Percentiles rank a stretch among this genome's conserved stretches.
These are phyloP conservation scores for Pholiota molesta DNA, from an alignment of 768 basidiomycete species.

Conservation along the genomic window DNA sequence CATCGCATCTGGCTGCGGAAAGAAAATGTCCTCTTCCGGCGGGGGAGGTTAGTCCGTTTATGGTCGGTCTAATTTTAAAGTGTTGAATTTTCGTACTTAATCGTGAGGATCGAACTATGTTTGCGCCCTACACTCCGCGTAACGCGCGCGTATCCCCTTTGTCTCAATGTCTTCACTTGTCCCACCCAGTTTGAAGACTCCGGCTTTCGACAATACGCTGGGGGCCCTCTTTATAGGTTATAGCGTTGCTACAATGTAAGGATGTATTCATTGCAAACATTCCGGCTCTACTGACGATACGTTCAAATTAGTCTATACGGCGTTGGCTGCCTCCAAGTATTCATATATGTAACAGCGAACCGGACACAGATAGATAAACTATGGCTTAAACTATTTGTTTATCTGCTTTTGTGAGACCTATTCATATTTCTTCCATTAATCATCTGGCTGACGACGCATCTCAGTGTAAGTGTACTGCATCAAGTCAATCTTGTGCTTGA, in stretches of 20 bases:
- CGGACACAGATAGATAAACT: constrained; percentile 9
- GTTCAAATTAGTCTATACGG: constrained; percentile 14
- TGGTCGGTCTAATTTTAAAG: not conserved
- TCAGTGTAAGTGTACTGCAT: constrained; percentile 1
- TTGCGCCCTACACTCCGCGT: not conserved
- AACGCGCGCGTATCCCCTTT: not conserved
- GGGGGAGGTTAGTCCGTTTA: not conserved
- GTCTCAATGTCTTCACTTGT: constrained; percentile 3
- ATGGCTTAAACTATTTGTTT: constrained; percentile 16
- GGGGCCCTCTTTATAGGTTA: constrained; percentile 19
- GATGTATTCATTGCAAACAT: not conserved
- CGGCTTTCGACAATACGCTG: constrained; percentile 17
- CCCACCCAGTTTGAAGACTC: constrained; percentile 1
- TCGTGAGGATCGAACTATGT: not conserved
- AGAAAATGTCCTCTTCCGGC: not conserved
- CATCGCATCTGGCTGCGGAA: constrained; percentile 1
- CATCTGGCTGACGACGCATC: not conserved
- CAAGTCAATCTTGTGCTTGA: not conserved
- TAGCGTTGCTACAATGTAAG: constrained; percentile 19
- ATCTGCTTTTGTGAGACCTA: constrained; percentile 14
- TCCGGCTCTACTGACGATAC: not conserved
- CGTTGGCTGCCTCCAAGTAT: constrained; percentile 16
- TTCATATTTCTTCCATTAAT: not conserved
- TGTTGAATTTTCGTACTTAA: not conserved
- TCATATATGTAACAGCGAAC: constrained; percentile 15